Evolutionary conservation across 208 protist genomes (phyloP).

Genomic region (Crithidia mellificae): DNA sequence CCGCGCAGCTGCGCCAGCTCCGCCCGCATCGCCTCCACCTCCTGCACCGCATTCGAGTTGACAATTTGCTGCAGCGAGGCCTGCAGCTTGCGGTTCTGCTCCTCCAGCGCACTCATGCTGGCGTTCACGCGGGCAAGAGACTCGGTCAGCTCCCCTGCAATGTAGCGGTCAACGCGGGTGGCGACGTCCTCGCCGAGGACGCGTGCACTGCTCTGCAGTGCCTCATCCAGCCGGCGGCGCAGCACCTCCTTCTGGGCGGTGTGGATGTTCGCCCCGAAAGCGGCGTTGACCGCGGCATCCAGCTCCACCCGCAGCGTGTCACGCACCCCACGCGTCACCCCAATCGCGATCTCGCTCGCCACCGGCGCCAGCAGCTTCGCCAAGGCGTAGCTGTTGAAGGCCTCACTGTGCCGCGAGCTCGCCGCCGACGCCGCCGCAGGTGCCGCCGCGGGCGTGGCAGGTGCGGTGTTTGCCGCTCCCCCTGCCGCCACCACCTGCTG

Average conservation of each 20-base stretch:
- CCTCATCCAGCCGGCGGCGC: conserved; percentile 73
- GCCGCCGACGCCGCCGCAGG: not conserved
- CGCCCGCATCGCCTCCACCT: conserved; percentile 59
- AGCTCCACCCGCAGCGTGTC: conserved; percentile 67
- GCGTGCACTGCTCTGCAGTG: conserved; percentile 55
- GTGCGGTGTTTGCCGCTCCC: not conserved
- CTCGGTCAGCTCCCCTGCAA: conserved; percentile 57
- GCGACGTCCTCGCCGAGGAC: conserved; percentile 59
- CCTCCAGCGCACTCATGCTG: conserved; percentile 45
- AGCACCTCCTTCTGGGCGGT: conserved; percentile 58
- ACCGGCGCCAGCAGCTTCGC: conserved; percentile 54
- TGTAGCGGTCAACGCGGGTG: conserved; percentile 50
- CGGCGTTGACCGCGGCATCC: conserved; percentile 61
- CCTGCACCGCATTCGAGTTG: conserved; percentile 40
- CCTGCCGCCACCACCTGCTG: conserved; percentile 31
- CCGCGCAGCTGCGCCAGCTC: conserved; percentile 31
- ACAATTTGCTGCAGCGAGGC: conserved; percentile 55
- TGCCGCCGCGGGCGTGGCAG: not conserved
- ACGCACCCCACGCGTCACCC: conserved; percentile 66
- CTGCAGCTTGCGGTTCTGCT: conserved; percentile 73
- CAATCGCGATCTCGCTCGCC: conserved; percentile 62
- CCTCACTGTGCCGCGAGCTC: conserved; percentile 25
- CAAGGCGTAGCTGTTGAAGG: conserved; percentile 76
- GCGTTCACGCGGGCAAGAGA: conserved; percentile 51
- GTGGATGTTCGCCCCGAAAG: conserved; percentile 51